A percentile compares a stretch with the other conserved stretches of the same genome.
phyloP scores from a whole-genome alignment of 192 early-diverging fungal species.

The Mortierella antarctica region DNA sequence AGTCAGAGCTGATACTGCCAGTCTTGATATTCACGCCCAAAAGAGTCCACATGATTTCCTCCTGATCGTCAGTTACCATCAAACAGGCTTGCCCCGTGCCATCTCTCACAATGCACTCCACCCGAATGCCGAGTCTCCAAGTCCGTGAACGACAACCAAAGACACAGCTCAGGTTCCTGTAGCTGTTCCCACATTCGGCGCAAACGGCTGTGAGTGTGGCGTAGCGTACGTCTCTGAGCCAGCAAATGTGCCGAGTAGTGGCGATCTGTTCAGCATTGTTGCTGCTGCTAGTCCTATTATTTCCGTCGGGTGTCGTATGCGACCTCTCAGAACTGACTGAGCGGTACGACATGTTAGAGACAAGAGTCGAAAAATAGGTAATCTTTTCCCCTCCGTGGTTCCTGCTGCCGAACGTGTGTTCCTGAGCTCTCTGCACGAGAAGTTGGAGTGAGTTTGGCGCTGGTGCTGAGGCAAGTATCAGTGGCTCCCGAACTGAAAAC shows the following conservation, averaged over 20 bases:
- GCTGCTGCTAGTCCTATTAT: too few species aligned
- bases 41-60: conserved; percentile 32
- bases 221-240: conserved; percentile 5
- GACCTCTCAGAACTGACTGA: too few species aligned
- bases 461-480: not conserved
- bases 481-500: not conserved
- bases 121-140: conserved; percentile 21
- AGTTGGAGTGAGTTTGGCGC: not conserved
- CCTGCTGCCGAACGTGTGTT: not conserved
- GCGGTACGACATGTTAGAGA: not conserved
- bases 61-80: conserved; percentile 9
- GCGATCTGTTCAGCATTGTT: too few species aligned
- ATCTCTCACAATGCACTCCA: conserved; percentile 24
- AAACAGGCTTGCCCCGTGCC: conserved; percentile 15
- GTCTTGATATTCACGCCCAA: conserved; percentile 11
- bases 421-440: not conserved
- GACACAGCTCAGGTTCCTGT: conserved; percentile 6
- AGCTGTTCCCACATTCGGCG: conserved; percentile 22
- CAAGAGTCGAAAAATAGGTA: conserved; percentile 2
- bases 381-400: not conserved
- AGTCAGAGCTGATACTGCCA: not conserved
- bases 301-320: too few species aligned
- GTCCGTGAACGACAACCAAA: conserved; percentile 23
- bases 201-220: conserved; percentile 21
- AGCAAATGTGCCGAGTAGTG: conserved; percentile 21